These are phyloP conservation scores for Pyrus communis DNA, from an alignment of 306 rosid species.

Conservation along the genomic window DNA sequence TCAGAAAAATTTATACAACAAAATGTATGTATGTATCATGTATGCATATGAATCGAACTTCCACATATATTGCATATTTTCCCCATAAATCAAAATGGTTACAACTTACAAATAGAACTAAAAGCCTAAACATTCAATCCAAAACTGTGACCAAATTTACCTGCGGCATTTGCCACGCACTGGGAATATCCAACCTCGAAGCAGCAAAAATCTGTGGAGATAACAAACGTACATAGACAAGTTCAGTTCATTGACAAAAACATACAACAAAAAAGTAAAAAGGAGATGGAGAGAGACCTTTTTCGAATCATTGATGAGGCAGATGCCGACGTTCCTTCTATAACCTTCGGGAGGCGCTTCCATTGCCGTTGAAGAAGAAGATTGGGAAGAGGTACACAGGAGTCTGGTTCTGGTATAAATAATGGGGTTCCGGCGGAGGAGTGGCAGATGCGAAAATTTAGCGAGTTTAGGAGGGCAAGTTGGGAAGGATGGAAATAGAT, in stretches of 20 bases:
- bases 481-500: conserved; percentile 2
- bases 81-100: neutral
- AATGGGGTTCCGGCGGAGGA: neutral
- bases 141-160: conserved; percentile 17
- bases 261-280: neutral
- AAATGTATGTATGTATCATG: too few relatives aligned
- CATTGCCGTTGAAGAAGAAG: conserved; percentile 41
- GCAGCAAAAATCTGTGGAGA: conserved; percentile 51
- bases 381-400: neutral
- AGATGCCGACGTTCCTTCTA: conserved; percentile 71
- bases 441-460: conserved; percentile 17
- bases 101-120: neutral
- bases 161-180: conserved; percentile 97
- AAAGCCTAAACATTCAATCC: neutral
- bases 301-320: conserved; percentile 57
- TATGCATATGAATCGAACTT: neutral
- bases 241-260: neutral
- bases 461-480: neutral
- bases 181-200: conserved; percentile 67
- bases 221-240: neutral
- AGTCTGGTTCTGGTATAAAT: neutral
- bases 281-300: conserved; percentile 27
- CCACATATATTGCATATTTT: neutral
- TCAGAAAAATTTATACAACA: neutral
- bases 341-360: conserved; percentile 80